Evolutionary conservation across 108 stramenopile genomes (phyloP), one percentile per base, ranked within the genome.

Genomic region (Fragilaria radians): DNA sequence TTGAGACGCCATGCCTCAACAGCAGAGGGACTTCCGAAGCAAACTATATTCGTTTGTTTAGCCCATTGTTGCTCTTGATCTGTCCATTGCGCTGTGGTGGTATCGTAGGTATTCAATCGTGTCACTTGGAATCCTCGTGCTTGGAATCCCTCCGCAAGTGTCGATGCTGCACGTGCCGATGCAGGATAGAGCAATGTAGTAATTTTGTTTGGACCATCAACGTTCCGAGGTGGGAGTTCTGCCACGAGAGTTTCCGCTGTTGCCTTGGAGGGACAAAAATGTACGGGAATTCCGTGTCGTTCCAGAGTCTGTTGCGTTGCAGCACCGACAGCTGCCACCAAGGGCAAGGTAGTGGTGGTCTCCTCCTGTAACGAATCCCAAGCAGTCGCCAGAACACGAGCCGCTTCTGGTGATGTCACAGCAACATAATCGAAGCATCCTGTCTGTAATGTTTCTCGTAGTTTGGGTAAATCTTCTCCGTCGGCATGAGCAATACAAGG

Each of bases 351-450:
- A 14, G 14, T 7, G 36, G 36, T 14, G 5, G 65, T 31, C 5
- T 56, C 52, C 27, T 59, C 52, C 3, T 61, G 60, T 17, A 5
- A 7, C n/a, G 17, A 7, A 31, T 68, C 58, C 80, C 82, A 88
- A 18, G 79, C 83, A 26, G 71, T 53, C 23, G 83, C 78, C 0
- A 92, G 62, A 0, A 92, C 83, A 2, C 73, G 81, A 28, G 91
- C 91, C 9, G 86, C 85, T 63, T 92, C 87, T 0, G 91, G 91
- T 59, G 87, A 88, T 59, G 91, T 92, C n/a, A 92, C 68, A 5
- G 59, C 74, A 21, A 88, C 70, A 70, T 85, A 92, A 70, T 88
- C 83, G 73, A 75, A 80, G n/a, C 31, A 53, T 30, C 63, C 24
- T 2, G 62, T 46, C 30, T 62, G 30, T 22, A 88, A 57, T 5